These are phyloP conservation scores for Plasmodium sp. DNA, from an alignment of 169 alveolate genomes.

Conservation along the genomic window DNA sequence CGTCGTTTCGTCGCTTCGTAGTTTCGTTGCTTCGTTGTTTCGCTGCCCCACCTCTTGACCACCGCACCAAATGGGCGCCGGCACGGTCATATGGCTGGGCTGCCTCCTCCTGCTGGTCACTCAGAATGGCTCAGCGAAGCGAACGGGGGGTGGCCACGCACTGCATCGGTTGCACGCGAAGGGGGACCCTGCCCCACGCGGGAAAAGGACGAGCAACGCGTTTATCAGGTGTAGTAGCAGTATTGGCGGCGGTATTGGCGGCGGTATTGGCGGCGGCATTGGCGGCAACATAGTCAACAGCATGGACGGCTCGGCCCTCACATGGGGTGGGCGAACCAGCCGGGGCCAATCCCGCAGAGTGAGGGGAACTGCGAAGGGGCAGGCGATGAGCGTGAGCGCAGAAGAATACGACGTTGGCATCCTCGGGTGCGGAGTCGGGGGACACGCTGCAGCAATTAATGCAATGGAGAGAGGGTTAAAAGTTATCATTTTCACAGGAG, in stretches of 20 bases:
- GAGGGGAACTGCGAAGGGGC: neutral
- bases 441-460: constrained; percentile 80
- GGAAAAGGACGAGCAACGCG: neutral
- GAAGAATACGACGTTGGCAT: constrained; percentile 75
- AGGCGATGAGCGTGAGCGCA: neutral
- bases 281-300: neutral
- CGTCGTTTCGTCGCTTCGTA: neutral
- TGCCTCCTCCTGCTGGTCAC: neutral
- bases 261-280: neutral
- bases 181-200: neutral
- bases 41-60: neutral
- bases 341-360: neutral
- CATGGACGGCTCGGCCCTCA: neutral
- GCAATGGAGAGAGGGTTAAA: constrained; percentile 76
- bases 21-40: neutral
- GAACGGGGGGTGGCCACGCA: neutral
- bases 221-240: neutral
- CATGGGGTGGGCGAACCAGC: neutral
- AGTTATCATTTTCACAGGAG: constrained; percentile 74
- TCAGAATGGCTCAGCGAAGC: neutral
- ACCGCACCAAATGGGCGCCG: neutral
- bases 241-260: neutral
- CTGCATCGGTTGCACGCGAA: neutral
- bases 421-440: constrained; percentile 82
- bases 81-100: neutral